These are phyloP conservation scores for Fagus crenata DNA, from an alignment of 306 rosid species.

Conservation along the genomic window DNA sequence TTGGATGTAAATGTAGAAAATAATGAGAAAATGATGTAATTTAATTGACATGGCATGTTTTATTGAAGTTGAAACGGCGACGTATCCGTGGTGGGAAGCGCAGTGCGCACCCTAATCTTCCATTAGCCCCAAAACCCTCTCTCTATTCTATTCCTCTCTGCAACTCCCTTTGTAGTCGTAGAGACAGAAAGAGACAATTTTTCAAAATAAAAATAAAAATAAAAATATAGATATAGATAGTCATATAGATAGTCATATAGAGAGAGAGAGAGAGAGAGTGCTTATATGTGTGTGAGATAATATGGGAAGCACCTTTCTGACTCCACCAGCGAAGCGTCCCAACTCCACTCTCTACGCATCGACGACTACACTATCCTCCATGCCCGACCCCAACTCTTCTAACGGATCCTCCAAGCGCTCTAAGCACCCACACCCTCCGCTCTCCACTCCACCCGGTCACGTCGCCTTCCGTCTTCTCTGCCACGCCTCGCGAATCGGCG, in stretches of 20 bases:
- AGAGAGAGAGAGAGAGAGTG: neutral
- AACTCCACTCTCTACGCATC: conserved; percentile 22
- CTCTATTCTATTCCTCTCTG: neutral
- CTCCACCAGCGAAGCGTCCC: conserved; percentile 67
- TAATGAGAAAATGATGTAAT: too few relatives aligned
- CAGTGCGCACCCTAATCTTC: conserved; percentile 7
- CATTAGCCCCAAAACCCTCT: conserved; percentile 9
- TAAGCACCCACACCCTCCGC: conserved; percentile 41
- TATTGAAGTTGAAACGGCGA: neutral
- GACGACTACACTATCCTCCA: conserved; percentile 5
- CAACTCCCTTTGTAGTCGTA: conserved; percentile 5
- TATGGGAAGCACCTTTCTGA: conserved; percentile 67
- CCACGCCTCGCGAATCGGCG: conserved; percentile 85
- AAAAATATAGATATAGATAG: too few relatives aligned
- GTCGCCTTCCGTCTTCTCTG: conserved; percentile 83
- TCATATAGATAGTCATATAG: neutral
- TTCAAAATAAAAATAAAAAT: neutral
- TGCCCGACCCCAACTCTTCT: conserved; percentile 41
- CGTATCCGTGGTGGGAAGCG: neutral
- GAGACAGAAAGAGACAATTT: neutral
- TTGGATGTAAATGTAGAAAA: too few relatives aligned
- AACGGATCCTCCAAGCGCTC: conserved; percentile 65
- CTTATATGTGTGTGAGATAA: conserved; percentile 24
- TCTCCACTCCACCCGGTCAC: conserved; percentile 63
- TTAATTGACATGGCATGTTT: too few relatives aligned